phyloP scores from a whole-genome alignment of 139 green algal genomes.

The Pseudopediastrum boryanum region DNA sequence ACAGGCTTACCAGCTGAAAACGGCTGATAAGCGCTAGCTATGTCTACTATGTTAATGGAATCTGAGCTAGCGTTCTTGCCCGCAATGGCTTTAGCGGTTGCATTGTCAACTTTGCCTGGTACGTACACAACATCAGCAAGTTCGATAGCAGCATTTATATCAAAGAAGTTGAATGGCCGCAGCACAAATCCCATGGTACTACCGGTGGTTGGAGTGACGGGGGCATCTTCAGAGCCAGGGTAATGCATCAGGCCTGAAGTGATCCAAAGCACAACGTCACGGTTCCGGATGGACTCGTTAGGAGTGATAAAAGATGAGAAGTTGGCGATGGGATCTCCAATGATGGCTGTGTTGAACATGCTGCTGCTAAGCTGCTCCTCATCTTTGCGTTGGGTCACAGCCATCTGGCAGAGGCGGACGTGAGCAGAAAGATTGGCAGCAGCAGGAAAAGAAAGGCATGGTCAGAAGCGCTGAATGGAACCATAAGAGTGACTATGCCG shows the following conservation, averaged over 20 bases:
- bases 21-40: too few relatives aligned
- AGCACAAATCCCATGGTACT: slow-evolving; percentile 16
- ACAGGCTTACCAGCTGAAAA: neutral
- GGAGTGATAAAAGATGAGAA: slow-evolving; percentile 1
- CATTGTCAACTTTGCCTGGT: too few relatives aligned
- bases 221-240: slow-evolving; percentile 31
- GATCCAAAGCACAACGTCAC: slow-evolving; percentile 42
- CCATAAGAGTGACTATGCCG: too few relatives aligned
- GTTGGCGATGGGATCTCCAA: neutral
- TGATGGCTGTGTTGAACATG: slow-evolving; percentile 8
- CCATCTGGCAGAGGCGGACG: neutral
- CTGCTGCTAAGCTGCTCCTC: slow-evolving; percentile 4
- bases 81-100: too few relatives aligned
- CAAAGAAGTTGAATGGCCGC: slow-evolving; percentile 36
- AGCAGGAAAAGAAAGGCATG: neutral
- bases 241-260: slow-evolving; percentile 28
- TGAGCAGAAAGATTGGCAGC: neutral
- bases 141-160: slow-evolving; percentile 13
- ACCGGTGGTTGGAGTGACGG: slow-evolving; percentile 16
- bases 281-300: slow-evolving; percentile 9
- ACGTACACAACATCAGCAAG: slow-evolving; percentile 30
- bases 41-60: too few relatives aligned
- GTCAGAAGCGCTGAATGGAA: too few relatives aligned
- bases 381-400: slow-evolving; percentile 6
- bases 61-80: too few relatives aligned